These are phyloP conservation scores for Erodium texanum DNA, from an alignment of 441 rosid genomes.

Conservation along the genomic window DNA sequence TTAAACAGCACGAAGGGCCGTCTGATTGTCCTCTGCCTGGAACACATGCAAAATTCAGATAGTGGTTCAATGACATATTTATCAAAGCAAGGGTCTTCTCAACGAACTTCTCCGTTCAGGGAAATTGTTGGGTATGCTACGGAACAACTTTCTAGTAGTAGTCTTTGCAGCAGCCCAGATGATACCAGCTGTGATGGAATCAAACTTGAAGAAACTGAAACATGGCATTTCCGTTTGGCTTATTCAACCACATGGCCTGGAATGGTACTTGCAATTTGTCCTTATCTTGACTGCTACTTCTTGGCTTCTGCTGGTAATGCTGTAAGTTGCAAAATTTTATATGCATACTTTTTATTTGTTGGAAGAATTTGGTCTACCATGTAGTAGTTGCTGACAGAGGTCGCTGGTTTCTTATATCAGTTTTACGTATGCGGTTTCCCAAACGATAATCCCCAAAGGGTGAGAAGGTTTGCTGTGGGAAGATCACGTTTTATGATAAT, in stretches of 20 bases:
- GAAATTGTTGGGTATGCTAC: slow-evolving; percentile 63
- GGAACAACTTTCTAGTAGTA: slow-evolving; percentile 77
- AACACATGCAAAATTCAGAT: slow-evolving; percentile 59
- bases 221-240: slow-evolving; percentile 69
- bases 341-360: slow-evolving; percentile 19
- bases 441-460: slow-evolving; percentile 60
- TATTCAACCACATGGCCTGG: slow-evolving; percentile 55
- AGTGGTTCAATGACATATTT: slow-evolving; percentile 64
- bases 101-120: slow-evolving; percentile 69
- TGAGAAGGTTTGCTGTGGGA: slow-evolving; percentile 63
- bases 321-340: slow-evolving; percentile 45
- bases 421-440: slow-evolving; percentile 80
- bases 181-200: slow-evolving; percentile 72
- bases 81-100: slow-evolving; percentile 71
- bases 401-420: slow-evolving; percentile 35
- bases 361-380: slow-evolving; percentile 7
- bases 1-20: slow-evolving; percentile 84
- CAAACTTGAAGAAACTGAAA: slow-evolving; percentile 74
- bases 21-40: slow-evolving; percentile 66
- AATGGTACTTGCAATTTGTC: slow-evolving; percentile 88
- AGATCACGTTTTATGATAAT: slow-evolving; percentile 88
- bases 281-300: slow-evolving; percentile 82
- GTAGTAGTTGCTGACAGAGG: slow-evolving; percentile 16
- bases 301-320: slow-evolving; percentile 94
- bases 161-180: slow-evolving; percentile 81